These are phyloP conservation scores for Castanea mollissima DNA, from an alignment of 306 rosid species.

Conservation along the genomic window DNA sequence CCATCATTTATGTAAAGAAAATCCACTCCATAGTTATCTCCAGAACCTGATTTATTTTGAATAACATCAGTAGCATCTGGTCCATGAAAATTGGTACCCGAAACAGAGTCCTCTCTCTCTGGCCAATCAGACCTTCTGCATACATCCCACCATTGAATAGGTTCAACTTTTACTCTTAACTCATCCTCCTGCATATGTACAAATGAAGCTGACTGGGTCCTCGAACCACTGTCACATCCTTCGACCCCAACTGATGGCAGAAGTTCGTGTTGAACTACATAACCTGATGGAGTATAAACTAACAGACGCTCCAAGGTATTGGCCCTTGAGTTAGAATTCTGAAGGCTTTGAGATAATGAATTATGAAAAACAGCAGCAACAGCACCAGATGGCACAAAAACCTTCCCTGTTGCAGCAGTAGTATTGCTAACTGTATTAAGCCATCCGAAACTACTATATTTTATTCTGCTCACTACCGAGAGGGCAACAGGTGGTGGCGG, in stretches of 20 bases:
- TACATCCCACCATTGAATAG: constrained; percentile 95
- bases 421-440: constrained; percentile 64
- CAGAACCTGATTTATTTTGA: constrained; percentile 44
- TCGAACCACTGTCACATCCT: constrained; percentile 38
- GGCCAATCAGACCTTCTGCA: constrained; percentile 87
- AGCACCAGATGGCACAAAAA: constrained; percentile 92
- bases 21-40: constrained; percentile 36
- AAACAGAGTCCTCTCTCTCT: constrained; percentile 59
- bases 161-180: constrained; percentile 83
- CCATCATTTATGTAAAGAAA: constrained; percentile 32
- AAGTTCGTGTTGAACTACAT: constrained; percentile 86
- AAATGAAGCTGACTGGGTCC: constrained; percentile 48
- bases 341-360: constrained; percentile 54
- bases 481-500: constrained; percentile 74
- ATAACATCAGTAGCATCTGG: constrained; percentile 39
- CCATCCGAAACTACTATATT: constrained; percentile 92
- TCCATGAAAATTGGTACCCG: constrained; percentile 41
- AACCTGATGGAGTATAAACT: constrained; percentile 90
- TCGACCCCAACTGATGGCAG: constrained; percentile 65
- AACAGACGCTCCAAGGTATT: constrained; percentile 71
- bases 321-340: constrained; percentile 41
- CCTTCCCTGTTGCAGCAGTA: constrained; percentile 66
- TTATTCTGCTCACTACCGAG: constrained; percentile 87
- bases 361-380: constrained; percentile 81
- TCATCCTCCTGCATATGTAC: constrained; percentile 70